Base-by-base conservation (phyloP, 352 stramenopile genomes). In the Stephanocyclus meneghinianus region DNA sequence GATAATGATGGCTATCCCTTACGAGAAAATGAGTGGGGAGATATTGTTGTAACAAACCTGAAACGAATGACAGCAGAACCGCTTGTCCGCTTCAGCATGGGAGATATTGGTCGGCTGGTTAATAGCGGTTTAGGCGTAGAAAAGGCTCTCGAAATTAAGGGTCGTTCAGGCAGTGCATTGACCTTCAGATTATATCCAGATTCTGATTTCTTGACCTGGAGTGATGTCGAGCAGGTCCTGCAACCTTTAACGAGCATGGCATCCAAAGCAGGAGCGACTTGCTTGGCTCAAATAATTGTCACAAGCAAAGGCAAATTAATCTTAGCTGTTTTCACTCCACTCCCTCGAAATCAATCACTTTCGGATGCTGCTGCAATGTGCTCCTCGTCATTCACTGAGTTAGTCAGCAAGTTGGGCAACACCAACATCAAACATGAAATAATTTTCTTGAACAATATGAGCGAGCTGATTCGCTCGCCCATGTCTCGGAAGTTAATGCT, bases 271-370 rank as follows among this genome's bases (percentile, higher is more conserved):
- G 45, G 45, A 53, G n/a, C 3, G 13, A 53, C n/a, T 53, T 53
- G 45, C 45, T 53, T 53, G 45, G 45, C 45, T 53, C 45, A 53
- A 53, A 53, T 53, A 16, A 53, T 53, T 16, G 45, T 53, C 2
- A 21, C 45, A 53, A 53, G 2, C n/a, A 53, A 9, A 21, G 45
- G n/a, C 45, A 21, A 16, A 21, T 21, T 53, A 1, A 53, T 21
- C 11, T 53, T 53, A 21, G 45, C 45, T 53, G 10, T 53, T 53
- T 53, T 53, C 45, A 53, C 45, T 53, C n/a, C 45, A 53, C n/a
- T 53, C 5, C 45, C 45, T 21, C 45, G 13, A 53, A 53, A 10
- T 16, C 45, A 16, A 16, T 2, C 45, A 53, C 13, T 53, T 21
- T 21, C 10, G 11, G 45, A 53, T 21, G 45, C 45, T 53, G 45